Evolutionary conservation across 305 asterid species (phyloP).

Genomic region (Solanum hybrid): DNA sequence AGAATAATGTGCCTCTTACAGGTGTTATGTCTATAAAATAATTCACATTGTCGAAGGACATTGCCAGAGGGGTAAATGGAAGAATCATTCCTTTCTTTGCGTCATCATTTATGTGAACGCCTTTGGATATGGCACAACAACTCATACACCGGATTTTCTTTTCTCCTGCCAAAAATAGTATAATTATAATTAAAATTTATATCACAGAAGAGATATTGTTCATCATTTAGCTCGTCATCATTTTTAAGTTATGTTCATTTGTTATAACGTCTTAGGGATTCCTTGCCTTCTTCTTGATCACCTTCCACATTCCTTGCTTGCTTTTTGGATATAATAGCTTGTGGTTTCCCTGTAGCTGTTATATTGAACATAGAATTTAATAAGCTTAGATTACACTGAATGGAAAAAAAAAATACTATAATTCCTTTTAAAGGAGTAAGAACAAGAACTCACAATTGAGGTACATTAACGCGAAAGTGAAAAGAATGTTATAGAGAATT

Average conservation of each 20-base stretch:
- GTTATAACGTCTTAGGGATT: slow-evolving; percentile 16
- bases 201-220: no score
- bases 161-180: slow-evolving; percentile 31
- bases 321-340: not conserved
- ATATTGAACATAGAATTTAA: not conserved
- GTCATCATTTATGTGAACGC: slow-evolving; percentile 19
- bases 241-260: slow-evolving; percentile 46
- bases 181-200: not conserved
- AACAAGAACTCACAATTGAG: not conserved
- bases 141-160: slow-evolving; percentile 32
- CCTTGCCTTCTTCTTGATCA: not conserved
- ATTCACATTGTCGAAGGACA: slow-evolving; percentile 68
- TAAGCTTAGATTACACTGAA: not conserved
- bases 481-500: not conserved
- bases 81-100: slow-evolving; percentile 81
- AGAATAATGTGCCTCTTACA: slow-evolving; percentile 23
- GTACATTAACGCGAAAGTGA: not conserved
- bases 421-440: not conserved
- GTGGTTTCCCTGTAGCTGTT: not conserved
- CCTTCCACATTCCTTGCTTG: not conserved
- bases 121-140: slow-evolving; percentile 16
- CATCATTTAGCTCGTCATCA: not conserved
- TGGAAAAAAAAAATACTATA: no score
- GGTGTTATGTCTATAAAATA: slow-evolving; percentile 83
- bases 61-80: slow-evolving; percentile 69